phyloP scores from a whole-genome alignment of 2,329 filamentous ascomycete genomes.

The Penicillium glabrum region DNA sequence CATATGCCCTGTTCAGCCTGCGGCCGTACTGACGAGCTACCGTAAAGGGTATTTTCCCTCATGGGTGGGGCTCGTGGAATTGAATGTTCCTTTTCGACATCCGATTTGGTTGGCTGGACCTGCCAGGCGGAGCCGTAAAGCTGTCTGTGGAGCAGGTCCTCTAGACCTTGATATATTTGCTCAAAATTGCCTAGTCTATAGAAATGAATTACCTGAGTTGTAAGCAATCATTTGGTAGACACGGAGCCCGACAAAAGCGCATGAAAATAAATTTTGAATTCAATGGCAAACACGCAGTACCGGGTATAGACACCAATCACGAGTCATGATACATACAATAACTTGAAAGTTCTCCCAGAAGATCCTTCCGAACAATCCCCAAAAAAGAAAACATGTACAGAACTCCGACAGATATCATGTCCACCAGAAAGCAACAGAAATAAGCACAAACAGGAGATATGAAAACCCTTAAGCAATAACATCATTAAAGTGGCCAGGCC shows the following conservation, averaged over 20 bases:
- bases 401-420: slow-evolving; percentile 27
- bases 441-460: slow-evolving; percentile 2
- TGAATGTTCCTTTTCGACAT: too few species aligned
- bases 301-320: slow-evolving; percentile 24
- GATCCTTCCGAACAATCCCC: neutral
- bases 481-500: slow-evolving; percentile 16
- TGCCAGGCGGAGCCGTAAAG: too few species aligned
- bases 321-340: slow-evolving; percentile 22
- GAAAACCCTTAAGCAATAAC: slow-evolving; percentile 6
- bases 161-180: too few species aligned
- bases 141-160: too few species aligned
- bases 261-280: neutral
- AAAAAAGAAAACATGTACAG: slow-evolving; percentile 9
- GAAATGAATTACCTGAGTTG: too few species aligned
- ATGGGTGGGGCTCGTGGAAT: too few species aligned
- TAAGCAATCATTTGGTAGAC: too few species aligned
- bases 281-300: slow-evolving; percentile 6
- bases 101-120: too few species aligned
- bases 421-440: slow-evolving; percentile 11
- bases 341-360: slow-evolving; percentile 4
- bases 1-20: too few species aligned
- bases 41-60: too few species aligned
- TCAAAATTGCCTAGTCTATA: too few species aligned
- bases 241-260: neutral
- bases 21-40: too few species aligned